These are phyloP conservation scores for Saksenaea oblongispora DNA, from an alignment of 371 early-diverging fungal genomes.

Conservation along the genomic window DNA sequence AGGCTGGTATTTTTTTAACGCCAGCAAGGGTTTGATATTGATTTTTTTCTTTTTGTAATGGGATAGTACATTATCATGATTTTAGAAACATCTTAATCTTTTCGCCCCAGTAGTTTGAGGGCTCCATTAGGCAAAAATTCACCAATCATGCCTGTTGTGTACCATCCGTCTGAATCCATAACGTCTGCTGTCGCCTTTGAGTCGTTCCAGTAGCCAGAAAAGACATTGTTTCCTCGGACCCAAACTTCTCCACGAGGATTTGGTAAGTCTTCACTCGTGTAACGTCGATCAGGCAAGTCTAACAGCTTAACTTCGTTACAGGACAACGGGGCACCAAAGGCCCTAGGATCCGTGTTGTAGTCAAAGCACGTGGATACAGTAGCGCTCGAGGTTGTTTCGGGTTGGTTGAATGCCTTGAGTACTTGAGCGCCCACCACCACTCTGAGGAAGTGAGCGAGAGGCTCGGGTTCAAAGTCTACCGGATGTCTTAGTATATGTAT, in stretches of 20 bases:
- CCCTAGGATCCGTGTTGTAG: slow-evolving; percentile 37
- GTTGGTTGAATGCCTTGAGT: slow-evolving; percentile 58
- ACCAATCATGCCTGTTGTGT: slow-evolving; percentile 82
- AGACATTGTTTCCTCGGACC: slow-evolving; percentile 62
- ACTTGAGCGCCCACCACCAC: slow-evolving; percentile 57
- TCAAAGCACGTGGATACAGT: slow-evolving; percentile 62
- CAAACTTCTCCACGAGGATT: slow-evolving; percentile 77
- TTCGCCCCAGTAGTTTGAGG: slow-evolving; percentile 57
- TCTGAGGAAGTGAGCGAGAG: slow-evolving; percentile 46
- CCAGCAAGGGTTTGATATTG: too few relatives aligned
- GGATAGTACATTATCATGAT: too few relatives aligned
- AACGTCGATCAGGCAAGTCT: slow-evolving; percentile 69
- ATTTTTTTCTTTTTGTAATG: too few relatives aligned
- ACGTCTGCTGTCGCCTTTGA: slow-evolving; percentile 44
- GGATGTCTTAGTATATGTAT: neutral
- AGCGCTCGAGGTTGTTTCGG: slow-evolving; percentile 59
- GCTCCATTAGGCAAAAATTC: slow-evolving; percentile 68
- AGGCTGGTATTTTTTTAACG: too few relatives aligned
- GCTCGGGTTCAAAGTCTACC: neutral
- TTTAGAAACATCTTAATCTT: slow-evolving; percentile 14
- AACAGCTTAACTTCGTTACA: slow-evolving; percentile 89
- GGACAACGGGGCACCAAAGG: slow-evolving; percentile 72
- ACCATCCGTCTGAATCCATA: slow-evolving; percentile 81
- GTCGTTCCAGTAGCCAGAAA: slow-evolving; percentile 60
- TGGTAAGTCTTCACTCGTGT: slow-evolving; percentile 68